Evolutionary conservation across 768 basidiomycete genomes (phyloP), one percentile per base, ranked within the genome.

Genomic region (Hygrocybe punicea): DNA sequence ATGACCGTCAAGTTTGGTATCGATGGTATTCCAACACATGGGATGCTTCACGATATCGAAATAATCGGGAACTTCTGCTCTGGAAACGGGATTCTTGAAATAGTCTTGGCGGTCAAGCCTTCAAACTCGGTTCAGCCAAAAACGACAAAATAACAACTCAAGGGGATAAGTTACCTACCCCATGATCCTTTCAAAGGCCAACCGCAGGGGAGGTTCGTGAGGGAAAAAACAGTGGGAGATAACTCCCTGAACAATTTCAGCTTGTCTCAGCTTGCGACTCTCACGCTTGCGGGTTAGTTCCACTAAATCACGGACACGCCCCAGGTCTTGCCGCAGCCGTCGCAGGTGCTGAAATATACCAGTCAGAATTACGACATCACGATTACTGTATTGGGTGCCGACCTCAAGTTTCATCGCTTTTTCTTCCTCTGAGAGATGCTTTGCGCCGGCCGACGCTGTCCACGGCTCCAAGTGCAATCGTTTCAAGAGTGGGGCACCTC

Each of bases 381-480:
- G 25, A 14, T 48, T 7, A n/a, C 40, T 40, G 16, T 33, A 49
- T 3, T 33, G 29, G 49, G 51, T 35, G 62, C 86, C 14, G 54
- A 93, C 94, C 72, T 91, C 85, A 19, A 97, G 80, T 65, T 91
- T 93, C 76, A 84, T 79, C 8, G 77, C 70, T 71, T 89, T 92
- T 59, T 97, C 92, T 58, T 89, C 87, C 17, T 94, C 91, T 4
- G 85, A 91, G 64, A 91, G 80, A 29, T 81, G 69, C 61, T 83
- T 83, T 6, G 75, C 74, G 6, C 79, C 78, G 16, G 84, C 80
- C 40, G 81, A 84, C 2, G 92, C 91, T 1, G 95, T 98, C 97
- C 97, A 98, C 1, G 97, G 96, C 74, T 99, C 96, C 24, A 98
- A 76, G 73, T 99, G 94, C 56, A 99, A 68, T 53, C 97, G 69